A percentile compares a stretch with the other conserved stretches of the same genome.
phyloP scores from a whole-genome alignment of 2,329 filamentous ascomycete genomes.

The Hysterium pulicare region DNA sequence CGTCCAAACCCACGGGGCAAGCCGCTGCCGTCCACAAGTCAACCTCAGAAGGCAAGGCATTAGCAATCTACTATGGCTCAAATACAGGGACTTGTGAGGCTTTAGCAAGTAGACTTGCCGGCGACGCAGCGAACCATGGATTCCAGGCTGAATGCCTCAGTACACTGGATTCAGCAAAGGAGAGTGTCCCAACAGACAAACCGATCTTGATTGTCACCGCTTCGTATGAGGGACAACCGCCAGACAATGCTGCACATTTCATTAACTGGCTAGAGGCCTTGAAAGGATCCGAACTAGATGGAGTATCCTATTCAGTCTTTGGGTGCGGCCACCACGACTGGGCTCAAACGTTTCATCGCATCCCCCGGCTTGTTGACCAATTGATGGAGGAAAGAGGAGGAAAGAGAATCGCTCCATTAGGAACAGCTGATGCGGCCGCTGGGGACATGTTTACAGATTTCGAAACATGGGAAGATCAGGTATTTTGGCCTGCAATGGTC shows the following conservation, averaged over 20 bases:
- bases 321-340: constrained; percentile 44
- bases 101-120: constrained; percentile 37
- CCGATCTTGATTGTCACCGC: constrained; percentile 40
- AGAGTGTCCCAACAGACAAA: constrained; percentile 32
- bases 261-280: constrained; percentile 37
- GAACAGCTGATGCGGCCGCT: constrained; percentile 34
- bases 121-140: constrained; percentile 34
- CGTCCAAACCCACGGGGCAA: constrained; percentile 5
- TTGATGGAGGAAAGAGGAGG: constrained; percentile 29
- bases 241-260: constrained; percentile 43
- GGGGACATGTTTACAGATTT: constrained; percentile 42
- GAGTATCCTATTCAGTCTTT: constrained; percentile 40
- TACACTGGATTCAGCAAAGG: constrained; percentile 33
- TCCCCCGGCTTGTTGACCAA: constrained; percentile 37
- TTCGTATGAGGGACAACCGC: constrained; percentile 42
- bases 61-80: constrained; percentile 39
- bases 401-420: constrained; percentile 28
- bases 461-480: constrained; percentile 39
- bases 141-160: constrained; percentile 34
- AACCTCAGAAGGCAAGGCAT: constrained; percentile 23
- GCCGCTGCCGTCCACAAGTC: constrained; percentile 9
- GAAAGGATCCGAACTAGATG: constrained; percentile 26
- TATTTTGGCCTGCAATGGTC: constrained; percentile 35
- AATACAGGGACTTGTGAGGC: constrained; percentile 44
- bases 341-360: constrained; percentile 40